These are phyloP conservation scores for Phytophthora sojae DNA, from an alignment of 352 stramenopile species.

Conservation along the genomic window DNA sequence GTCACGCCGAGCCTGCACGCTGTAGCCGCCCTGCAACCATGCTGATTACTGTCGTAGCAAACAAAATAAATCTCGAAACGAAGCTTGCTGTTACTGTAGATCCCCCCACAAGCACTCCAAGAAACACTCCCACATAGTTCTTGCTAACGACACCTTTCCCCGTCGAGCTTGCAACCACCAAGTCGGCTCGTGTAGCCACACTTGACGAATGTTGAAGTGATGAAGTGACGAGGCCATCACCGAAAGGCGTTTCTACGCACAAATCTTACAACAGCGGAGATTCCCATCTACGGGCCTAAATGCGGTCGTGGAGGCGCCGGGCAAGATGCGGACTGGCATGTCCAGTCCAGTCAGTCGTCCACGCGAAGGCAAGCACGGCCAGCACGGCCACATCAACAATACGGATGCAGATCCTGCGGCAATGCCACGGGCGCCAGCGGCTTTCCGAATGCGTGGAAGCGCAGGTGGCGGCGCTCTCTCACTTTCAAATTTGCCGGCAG, in stretches of 20 bases:
- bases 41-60: too few relatives aligned
- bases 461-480: constrained; percentile 5
- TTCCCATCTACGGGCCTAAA: too few relatives aligned
- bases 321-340: constrained; percentile 6
- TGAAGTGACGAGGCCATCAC: constrained; percentile 11
- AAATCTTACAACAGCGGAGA: background rate
- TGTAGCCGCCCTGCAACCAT: too few relatives aligned
- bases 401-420: constrained; percentile 22
- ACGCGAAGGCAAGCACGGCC: background rate
- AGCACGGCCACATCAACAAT: constrained; percentile 37
- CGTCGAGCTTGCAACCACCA: too few relatives aligned
- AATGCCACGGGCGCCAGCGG: constrained; percentile 6
- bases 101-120: too few relatives aligned
- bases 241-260: constrained; percentile 11
- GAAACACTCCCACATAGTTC: too few relatives aligned
- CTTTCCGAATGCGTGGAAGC: background rate
- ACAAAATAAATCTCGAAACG: too few relatives aligned
- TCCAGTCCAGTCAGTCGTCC: background rate
- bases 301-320: too few relatives aligned
- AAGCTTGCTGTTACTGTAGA: too few relatives aligned
- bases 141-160: too few relatives aligned
- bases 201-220: constrained; percentile 1
- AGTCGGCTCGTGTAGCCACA: background rate
- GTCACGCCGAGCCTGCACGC: too few relatives aligned
- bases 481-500: constrained; percentile 28